Evolutionary conservation across 176 grass and related monocot species (phyloP).

Genomic region (Triticum urartu): DNA sequence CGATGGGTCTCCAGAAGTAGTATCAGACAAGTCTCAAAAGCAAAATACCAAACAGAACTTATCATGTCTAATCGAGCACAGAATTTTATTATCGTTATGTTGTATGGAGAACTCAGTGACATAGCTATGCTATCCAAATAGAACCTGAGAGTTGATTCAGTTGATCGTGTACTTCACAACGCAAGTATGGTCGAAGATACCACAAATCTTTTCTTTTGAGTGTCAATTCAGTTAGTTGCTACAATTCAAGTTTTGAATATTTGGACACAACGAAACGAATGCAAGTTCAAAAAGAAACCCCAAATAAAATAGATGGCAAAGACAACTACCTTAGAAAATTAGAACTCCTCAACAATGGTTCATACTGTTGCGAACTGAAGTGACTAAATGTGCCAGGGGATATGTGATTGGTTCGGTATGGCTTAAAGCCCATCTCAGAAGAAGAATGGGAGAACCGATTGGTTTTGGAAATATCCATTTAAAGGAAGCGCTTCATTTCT

Average conservation of each 20-base stretch:
- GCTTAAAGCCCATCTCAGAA: no score
- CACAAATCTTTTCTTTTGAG: background rate
- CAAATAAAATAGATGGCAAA: background rate
- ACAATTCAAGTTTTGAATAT: background rate
- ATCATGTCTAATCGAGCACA: background rate
- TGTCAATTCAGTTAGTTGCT: background rate
- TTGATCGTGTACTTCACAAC: background rate
- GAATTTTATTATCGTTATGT: background rate
- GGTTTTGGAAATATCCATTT: no score
- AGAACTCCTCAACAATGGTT: background rate
- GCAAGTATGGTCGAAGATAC: background rate
- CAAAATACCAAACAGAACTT: constrained; percentile 15
- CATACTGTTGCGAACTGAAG: background rate
- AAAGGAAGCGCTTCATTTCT: no score
- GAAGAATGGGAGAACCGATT: no score
- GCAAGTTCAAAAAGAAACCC: background rate
- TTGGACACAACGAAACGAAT: background rate
- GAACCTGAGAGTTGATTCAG: background rate
- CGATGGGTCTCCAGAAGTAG: constrained; percentile 12
- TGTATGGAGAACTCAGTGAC: background rate
- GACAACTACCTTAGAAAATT: background rate
- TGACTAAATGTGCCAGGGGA: background rate
- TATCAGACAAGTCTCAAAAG: background rate
- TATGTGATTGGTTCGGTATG: background rate
- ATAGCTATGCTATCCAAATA: background rate